Evolutionary conservation across 306 rosid genomes (phyloP).

Genomic region (Casuarina glauca): DNA sequence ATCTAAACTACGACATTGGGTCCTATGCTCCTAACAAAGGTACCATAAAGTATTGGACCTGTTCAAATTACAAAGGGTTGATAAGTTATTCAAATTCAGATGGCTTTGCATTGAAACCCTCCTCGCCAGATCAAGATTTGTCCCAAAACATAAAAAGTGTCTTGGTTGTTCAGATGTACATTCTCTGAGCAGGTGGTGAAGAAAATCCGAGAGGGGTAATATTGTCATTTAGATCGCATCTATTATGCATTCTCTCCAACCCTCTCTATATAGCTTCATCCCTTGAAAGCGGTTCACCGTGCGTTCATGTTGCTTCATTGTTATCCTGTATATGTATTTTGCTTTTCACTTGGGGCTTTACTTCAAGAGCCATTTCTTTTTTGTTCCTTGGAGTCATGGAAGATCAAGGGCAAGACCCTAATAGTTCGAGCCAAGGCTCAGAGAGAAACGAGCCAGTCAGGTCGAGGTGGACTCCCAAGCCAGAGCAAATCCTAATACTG

Average conservation of each 20-base stretch:
- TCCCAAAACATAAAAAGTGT: not conserved
- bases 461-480: conserved; percentile 92
- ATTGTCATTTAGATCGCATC: conserved; percentile 2
- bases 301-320: conserved; percentile 10
- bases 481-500: conserved; percentile 85
- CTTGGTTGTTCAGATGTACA: not conserved
- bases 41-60: too few relatives aligned
- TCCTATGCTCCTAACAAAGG: too few relatives aligned
- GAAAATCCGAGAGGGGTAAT: conserved; percentile 1
- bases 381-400: conserved; percentile 52
- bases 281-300: conserved; percentile 27
- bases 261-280: conserved; percentile 20
- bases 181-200: not conserved
- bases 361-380: conserved; percentile 19
- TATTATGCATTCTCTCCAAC: conserved; percentile 13
- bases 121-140: not conserved
- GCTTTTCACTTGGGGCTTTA: conserved; percentile 44
- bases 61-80: too few relatives aligned
- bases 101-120: not conserved
- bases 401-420: conserved; percentile 44
- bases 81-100: too few relatives aligned
- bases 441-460: conserved; percentile 71
- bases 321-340: not conserved
- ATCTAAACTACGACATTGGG: too few relatives aligned
- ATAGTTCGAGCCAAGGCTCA: conserved; percentile 42